These are phyloP conservation scores for Nymphaea colorata DNA, from an alignment of 164 flowering plant genomes.

Conservation along the genomic window DNA sequence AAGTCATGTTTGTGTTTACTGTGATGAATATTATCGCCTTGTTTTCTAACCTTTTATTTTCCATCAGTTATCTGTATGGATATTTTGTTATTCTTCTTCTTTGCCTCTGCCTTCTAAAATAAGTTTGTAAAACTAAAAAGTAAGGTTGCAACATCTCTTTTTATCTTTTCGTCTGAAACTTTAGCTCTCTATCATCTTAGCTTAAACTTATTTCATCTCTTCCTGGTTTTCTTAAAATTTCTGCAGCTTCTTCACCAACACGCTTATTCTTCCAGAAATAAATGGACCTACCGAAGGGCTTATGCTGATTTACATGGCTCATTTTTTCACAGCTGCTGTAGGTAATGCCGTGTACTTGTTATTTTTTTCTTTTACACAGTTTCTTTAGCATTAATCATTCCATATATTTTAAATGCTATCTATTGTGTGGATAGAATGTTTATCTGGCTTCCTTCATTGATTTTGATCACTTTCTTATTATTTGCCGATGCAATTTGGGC, in stretches of 20 bases:
- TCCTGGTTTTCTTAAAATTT: background rate
- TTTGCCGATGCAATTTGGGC: too few species aligned
- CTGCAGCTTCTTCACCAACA: conserved; percentile 89
- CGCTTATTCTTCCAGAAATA: conserved; percentile 79
- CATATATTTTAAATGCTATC: too few species aligned
- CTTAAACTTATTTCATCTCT: too few species aligned
- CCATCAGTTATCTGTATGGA: background rate
- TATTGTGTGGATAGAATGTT: too few species aligned
- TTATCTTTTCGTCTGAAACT: too few species aligned
- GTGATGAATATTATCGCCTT: background rate
- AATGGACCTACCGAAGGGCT: conserved; percentile 99
- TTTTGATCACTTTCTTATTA: too few species aligned
- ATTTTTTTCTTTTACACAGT: too few species aligned
- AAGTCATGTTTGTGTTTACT: conserved; percentile 21
- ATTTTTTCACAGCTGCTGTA: conserved; percentile 67
- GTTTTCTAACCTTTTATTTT: background rate
- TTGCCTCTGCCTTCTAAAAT: background rate
- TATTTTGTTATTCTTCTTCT: background rate
- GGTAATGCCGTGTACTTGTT: conserved; percentile 28
- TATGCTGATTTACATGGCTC: conserved; percentile 69
- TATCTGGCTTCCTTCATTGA: too few species aligned
- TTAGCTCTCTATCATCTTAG: too few species aligned
- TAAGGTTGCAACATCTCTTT: too few species aligned
- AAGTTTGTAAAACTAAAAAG: too few species aligned
- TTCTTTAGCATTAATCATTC: background rate